Evolutionary conservation across 805 yeast species (phyloP).

Genomic region (Kodamaea leandrae): DNA sequence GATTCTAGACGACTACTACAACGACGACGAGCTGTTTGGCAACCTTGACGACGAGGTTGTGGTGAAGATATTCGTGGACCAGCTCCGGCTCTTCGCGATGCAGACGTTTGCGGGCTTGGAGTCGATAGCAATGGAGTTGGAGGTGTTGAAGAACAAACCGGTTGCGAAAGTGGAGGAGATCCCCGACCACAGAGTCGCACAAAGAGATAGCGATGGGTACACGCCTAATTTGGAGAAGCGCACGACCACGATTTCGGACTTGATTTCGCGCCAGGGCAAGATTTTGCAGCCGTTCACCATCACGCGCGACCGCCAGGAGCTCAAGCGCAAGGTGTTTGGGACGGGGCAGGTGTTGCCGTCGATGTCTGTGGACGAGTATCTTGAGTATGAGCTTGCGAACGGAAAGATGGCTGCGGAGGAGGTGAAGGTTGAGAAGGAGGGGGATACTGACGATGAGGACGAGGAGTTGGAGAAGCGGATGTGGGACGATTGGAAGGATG

Average conservation of each 20-base stretch:
- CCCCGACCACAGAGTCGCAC: slow-evolving; percentile 8
- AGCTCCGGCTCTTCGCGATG: slow-evolving; percentile 50
- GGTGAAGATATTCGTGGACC: slow-evolving; percentile 54
- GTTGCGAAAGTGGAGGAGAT: slow-evolving; percentile 13
- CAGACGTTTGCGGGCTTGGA: slow-evolving; percentile 58
- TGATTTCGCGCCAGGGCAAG: slow-evolving; percentile 71
- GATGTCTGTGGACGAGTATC: slow-evolving; percentile 88
- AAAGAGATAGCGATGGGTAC: slow-evolving; percentile 41
- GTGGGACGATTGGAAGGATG: slow-evolving; percentile 94
- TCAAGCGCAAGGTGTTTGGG: slow-evolving; percentile 70
- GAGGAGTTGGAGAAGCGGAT: slow-evolving; percentile 74
- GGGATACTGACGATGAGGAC: slow-evolving; percentile 47
- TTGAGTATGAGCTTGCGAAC: slow-evolving; percentile 79
- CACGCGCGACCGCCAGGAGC: slow-evolving; percentile 50
- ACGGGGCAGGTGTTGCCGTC: slow-evolving; percentile 93
- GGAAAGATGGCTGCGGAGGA: slow-evolving; percentile 71
- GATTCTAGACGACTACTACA: slow-evolving; percentile 31
- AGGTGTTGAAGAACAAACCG: slow-evolving; percentile 53
- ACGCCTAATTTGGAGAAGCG: slow-evolving; percentile 60
- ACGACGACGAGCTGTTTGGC: slow-evolving; percentile 21
- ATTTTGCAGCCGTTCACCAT: slow-evolving; percentile 83
- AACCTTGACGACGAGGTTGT: slow-evolving; percentile 62
- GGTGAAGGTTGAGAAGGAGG: slow-evolving; percentile 34
- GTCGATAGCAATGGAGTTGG: slow-evolving; percentile 59
- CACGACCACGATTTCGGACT: slow-evolving; percentile 23